Percentiles rank a stretch among this genome's conserved stretches.
These are phyloP conservation scores for Pleochaeta shiraiana DNA, from an alignment of 2,329 filamentous ascomycete genomes.

Conservation along the genomic window DNA sequence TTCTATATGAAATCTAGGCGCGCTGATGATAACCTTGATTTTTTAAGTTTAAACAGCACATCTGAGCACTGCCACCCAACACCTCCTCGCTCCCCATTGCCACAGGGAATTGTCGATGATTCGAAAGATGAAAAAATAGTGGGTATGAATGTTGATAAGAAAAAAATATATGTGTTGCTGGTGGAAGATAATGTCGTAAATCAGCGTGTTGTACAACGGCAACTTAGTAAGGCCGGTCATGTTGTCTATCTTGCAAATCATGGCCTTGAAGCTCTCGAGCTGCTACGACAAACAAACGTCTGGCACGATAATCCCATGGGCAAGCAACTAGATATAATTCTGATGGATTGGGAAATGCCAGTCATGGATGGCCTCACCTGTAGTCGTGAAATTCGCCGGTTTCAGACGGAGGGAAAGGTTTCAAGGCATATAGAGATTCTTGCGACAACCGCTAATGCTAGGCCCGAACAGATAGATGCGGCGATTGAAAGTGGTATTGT, in stretches of 20 bases:
- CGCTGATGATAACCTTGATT: conserved; percentile 15
- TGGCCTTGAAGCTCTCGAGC: conserved; percentile 31
- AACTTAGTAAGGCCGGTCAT: conserved; percentile 24
- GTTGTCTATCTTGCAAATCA: conserved; percentile 30
- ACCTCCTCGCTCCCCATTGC: background rate
- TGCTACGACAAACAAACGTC: conserved; percentile 10
- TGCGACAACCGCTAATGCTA: conserved; percentile 18
- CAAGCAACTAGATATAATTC: conserved; percentile 33
- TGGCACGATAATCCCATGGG: conserved; percentile 10
- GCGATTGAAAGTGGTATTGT: conserved; percentile 13
- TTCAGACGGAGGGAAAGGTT: conserved; percentile 31
- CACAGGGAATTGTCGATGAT: background rate
- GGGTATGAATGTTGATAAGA: conserved; percentile 4
- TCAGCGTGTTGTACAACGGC: conserved; percentile 30
- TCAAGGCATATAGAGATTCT: conserved; percentile 21
- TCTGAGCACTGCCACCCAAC: conserved; percentile 29
- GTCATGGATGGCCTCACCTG: conserved; percentile 49
- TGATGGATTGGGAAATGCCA: conserved; percentile 65
- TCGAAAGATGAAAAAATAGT: background rate
- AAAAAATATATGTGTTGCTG: conserved; percentile 23
- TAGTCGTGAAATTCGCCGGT: conserved; percentile 37
- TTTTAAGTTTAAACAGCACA: background rate
- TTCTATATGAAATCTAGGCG: conserved; percentile 45
- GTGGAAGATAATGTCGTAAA: conserved; percentile 41
- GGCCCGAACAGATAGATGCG: conserved; percentile 14